These are phyloP conservation scores for Gnomoniopsis smithogilvyi DNA, from an alignment of 2,329 filamentous ascomycete species.

Conservation along the genomic window DNA sequence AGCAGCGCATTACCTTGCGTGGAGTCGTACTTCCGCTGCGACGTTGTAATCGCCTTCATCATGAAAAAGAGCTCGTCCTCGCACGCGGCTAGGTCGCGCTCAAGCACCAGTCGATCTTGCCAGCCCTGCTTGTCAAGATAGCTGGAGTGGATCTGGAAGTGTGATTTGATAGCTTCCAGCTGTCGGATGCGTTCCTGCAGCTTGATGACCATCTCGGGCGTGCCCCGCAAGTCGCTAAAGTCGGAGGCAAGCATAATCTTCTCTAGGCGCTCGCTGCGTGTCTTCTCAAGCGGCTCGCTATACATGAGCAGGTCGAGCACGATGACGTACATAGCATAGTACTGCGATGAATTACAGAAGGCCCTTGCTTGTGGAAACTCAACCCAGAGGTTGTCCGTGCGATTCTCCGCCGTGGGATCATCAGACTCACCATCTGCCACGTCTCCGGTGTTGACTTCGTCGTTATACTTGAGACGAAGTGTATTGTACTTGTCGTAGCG, in stretches of 20 bases:
- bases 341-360: conserved; percentile 96
- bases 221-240: conserved; percentile 92
- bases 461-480: conserved; percentile 92
- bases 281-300: conserved; percentile 94
- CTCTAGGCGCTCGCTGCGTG: conserved; percentile 89
- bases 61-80: conserved; percentile 99
- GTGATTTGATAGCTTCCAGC: conserved; percentile 91
- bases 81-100: conserved; percentile 82
- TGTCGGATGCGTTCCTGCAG: conserved; percentile 91
- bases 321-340: conserved; percentile 98
- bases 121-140: conserved; percentile 85
- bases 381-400: conserved; percentile 96
- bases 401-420: conserved; percentile 59
- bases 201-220: conserved; percentile 87
- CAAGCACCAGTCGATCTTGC: conserved; percentile 85
- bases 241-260: conserved; percentile 99
- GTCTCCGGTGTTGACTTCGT: conserved; percentile 71
- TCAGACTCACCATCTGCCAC: conserved; percentile 49
- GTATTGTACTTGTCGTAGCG: conserved; percentile 99
- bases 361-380: conserved; percentile 92
- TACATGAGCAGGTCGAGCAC: conserved; percentile 94
- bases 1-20: conserved; percentile 75
- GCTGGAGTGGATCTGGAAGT: conserved; percentile 90
- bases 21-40: conserved; percentile 80
- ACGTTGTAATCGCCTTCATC: conserved; percentile 99